Evolutionary conservation across 1,284 basidiomycete species (phyloP).

Genomic region (Ganoderma leucocontextum): DNA sequence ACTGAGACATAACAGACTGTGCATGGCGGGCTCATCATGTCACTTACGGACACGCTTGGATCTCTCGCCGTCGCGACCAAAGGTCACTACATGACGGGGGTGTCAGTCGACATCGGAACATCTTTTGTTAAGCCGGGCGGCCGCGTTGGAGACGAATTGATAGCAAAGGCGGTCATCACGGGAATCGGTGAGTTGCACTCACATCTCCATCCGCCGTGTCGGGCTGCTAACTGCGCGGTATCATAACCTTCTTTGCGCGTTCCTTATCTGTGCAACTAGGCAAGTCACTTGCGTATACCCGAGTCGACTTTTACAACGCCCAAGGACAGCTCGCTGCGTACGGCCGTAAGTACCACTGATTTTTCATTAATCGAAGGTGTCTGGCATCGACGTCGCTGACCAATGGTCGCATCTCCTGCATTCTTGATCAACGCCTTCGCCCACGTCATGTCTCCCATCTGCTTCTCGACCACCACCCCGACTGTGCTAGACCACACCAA

Average conservation of each 20-base stretch:
- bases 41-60: slow-evolving; percentile 87
- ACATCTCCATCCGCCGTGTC: not conserved
- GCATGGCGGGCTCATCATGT: slow-evolving; percentile 87
- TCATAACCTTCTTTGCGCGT: not conserved
- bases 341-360: slow-evolving; percentile 62
- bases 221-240: too few relatives aligned
- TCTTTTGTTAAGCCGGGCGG: slow-evolving; percentile 84
- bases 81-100: slow-evolving; percentile 88
- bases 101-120: slow-evolving; percentile 88
- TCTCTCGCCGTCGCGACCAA: slow-evolving; percentile 84
- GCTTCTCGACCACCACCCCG: slow-evolving; percentile 17
- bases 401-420: not conserved
- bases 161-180: slow-evolving; percentile 67
- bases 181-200: slow-evolving; percentile 59
- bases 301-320: slow-evolving; percentile 79
- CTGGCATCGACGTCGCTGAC: not conserved
- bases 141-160: slow-evolving; percentile 66
- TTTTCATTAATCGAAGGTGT: not conserved
- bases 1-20: slow-evolving; percentile 51
- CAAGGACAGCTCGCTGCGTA: slow-evolving; percentile 84
- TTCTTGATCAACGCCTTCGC: slow-evolving; percentile 6
- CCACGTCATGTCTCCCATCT: not conserved
- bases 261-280: slow-evolving; percentile 53
- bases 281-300: slow-evolving; percentile 85
- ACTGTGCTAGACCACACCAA: slow-evolving; percentile 80